Evolutionary conservation across 441 rosid genomes (phyloP).

Genomic region (Erodium texanum): DNA sequence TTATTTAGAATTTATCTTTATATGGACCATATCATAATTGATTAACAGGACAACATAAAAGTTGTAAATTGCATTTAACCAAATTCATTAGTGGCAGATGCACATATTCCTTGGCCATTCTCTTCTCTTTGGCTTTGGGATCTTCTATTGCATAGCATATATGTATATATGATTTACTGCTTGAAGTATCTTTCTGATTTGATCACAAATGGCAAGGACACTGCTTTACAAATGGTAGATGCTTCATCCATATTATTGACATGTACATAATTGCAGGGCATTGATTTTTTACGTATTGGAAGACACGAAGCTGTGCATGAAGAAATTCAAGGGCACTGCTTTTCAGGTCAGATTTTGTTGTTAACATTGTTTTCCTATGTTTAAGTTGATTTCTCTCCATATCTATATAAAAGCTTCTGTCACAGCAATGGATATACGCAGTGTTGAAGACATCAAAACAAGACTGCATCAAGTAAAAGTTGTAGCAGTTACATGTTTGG

Average conservation of each 20-base stretch:
- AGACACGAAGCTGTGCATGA: constrained; percentile 79
- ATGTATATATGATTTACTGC: background rate
- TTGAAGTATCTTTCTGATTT: background rate
- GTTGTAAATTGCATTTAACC: background rate
- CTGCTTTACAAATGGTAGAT: background rate
- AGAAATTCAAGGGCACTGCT: constrained; percentile 65
- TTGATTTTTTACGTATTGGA: constrained; percentile 88
- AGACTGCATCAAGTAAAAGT: constrained; percentile 75
- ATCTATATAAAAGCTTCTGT: constrained; percentile 25
- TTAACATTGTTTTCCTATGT: constrained; percentile 13
- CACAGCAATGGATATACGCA: constrained; percentile 47
- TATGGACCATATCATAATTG: background rate
- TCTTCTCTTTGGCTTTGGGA: background rate
- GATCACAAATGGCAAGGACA: background rate
- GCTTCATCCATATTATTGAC: constrained; percentile 15
- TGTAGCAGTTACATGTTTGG: constrained; percentile 89
- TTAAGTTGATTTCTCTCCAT: constrained; percentile 13
- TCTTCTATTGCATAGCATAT: background rate
- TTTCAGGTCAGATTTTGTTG: constrained; percentile 50
- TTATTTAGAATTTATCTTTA: background rate
- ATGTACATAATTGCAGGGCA: constrained; percentile 36
- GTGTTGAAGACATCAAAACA: constrained; percentile 59
- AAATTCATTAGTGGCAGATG: background rate
- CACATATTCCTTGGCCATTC: background rate
- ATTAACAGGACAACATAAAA: background rate